Conservation (phyloP, 140 eudicot genomes). For the Cichorium intybus region DNA sequence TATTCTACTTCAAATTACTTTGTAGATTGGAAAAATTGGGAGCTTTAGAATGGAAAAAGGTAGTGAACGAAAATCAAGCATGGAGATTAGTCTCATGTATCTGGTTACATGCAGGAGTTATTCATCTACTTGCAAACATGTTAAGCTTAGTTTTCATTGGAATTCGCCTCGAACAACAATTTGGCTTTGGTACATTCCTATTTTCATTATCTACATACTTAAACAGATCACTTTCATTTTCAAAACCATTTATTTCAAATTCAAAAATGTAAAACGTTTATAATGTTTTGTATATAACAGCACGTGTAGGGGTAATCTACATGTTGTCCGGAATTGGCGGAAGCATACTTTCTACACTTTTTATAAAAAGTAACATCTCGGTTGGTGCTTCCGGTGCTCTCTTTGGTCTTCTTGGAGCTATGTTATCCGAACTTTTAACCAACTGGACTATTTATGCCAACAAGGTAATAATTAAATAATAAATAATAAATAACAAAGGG, state of each 20-base stretch:
- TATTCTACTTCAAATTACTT: not conserved
- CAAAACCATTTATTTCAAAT: no score
- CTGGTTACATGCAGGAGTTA: conserved; percentile 98
- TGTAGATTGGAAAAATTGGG: conserved; percentile 82
- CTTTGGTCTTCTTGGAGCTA: conserved; percentile 97
- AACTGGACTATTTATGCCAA: conserved; percentile 96
- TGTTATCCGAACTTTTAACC: conserved; percentile 86
- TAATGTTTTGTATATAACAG: conserved; percentile 45
- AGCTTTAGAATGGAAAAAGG: conserved; percentile 83
- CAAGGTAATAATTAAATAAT: conserved; percentile 44
- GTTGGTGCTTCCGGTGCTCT: conserved; percentile 99
- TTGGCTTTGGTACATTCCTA: conserved; percentile 74
- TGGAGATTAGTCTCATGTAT: conserved; percentile 89
- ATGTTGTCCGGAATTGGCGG: conserved; percentile 92
- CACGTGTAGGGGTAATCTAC: conserved; percentile 83
- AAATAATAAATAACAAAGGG: not conserved
- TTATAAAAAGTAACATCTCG: conserved; percentile 74
- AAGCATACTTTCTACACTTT: conserved; percentile 79
- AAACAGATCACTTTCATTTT: no score
- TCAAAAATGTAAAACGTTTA: no score
- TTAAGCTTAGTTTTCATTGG: conserved; percentile 91
- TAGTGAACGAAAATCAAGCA: conserved; percentile 64
- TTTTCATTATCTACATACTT: not conserved
- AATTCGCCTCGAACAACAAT: conserved; percentile 97
- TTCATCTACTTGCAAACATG: conserved; percentile 95